A percentile compares a stretch with the other conserved stretches of the same genome.
Evolutionary conservation across 768 basidiomycete genomes (phyloP).

Genomic region (Xanthoconium purpureum): DNA sequence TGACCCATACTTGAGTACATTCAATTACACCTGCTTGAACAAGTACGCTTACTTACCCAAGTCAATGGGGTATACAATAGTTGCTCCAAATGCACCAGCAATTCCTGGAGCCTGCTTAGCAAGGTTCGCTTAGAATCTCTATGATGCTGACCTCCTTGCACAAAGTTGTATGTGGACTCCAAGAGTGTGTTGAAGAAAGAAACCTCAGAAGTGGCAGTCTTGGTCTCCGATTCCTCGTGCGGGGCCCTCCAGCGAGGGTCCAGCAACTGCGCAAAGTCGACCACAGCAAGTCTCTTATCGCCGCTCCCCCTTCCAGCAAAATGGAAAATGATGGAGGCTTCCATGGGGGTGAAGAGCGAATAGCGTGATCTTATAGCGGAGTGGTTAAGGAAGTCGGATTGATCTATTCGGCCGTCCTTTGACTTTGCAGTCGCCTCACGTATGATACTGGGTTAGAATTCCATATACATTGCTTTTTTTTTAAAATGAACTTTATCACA

Average conservation of each 20-base stretch:
- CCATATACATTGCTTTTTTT: not conserved
- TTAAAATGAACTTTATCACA: not conserved
- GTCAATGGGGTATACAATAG: slow-evolving; percentile 97
- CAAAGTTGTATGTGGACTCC: slow-evolving; percentile 82
- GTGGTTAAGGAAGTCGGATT: slow-evolving; percentile 92
- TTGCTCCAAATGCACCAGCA: slow-evolving; percentile 92
- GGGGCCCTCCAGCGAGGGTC: slow-evolving; percentile 88
- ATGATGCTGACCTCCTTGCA: slow-evolving; percentile 63
- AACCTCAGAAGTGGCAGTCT: slow-evolving; percentile 26
- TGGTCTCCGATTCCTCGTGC: slow-evolving; percentile 45
- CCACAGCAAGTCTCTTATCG: slow-evolving; percentile 68
- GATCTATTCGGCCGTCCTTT: slow-evolving; percentile 94
- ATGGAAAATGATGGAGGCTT: slow-evolving; percentile 97
- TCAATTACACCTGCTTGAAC: not conserved
- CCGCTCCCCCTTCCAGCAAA: slow-evolving; percentile 83
- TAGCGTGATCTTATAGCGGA: slow-evolving; percentile 86
- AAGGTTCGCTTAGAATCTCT: not conserved
- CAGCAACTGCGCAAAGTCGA: slow-evolving; percentile 90
- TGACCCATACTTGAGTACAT: slow-evolving; percentile 8
- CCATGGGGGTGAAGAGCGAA: slow-evolving; percentile 95
- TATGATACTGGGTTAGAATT: slow-evolving; percentile 55
- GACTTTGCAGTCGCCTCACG: slow-evolving; percentile 86
- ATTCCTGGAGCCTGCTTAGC: slow-evolving; percentile 51
- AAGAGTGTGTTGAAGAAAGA: slow-evolving; percentile 56
- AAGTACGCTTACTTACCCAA: slow-evolving; percentile 54